Base-by-base conservation (phyloP, 2,329 filamentous ascomycete species). In the Chaetomiaceae sp. region DNA sequence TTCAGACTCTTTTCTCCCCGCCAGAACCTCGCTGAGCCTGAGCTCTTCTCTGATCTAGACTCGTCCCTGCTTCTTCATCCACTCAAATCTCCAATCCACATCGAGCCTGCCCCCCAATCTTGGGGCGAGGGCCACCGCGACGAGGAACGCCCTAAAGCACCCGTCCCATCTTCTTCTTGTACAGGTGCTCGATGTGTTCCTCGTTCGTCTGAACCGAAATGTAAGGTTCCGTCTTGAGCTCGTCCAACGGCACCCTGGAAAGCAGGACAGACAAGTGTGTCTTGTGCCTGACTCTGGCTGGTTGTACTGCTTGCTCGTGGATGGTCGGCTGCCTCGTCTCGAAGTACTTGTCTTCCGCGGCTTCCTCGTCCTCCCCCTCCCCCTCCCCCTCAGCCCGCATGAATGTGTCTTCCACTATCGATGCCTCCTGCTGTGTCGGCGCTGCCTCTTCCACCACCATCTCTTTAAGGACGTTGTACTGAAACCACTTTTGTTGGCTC, bases 261-360 rank as follows among this genome's bases (percentile, higher is more conserved):
- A 88, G 63, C 57, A 85, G 82, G 19, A 85, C 68, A 54, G 76
- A 79, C 72, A 88, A 69, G 35, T 80, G 74, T 14, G 78, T 77
- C 46, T 75, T 66, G 19, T 71, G 54, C 72, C 70, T 54, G 72
- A 64, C 19, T 72, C 69, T n/a, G 68, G 66, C 35, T 62, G 70
- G 58, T 9, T 60, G 54, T 8, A 78, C 67, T 5, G 78, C 78
- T 55, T 73, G 70, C 63, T 79, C 74, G 55, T 83, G 78, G 2
- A 77, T 73, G n/a, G 70, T 76, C 53, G 75, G 72, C 72, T 31
- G 43, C 45, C 80, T 78, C 10, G 71, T 65, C 64, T 85, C 81
- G 57, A 85, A 85, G 19, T 72, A 73, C 39, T 73, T 72, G 3
- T 68, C 67, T 2, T 70, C 63, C 3, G 55, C 60, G 3, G 59